Conservation (phyloP, 192 early-diverging fungal genomes). For the Entomortierella chlamydospora region DNA sequence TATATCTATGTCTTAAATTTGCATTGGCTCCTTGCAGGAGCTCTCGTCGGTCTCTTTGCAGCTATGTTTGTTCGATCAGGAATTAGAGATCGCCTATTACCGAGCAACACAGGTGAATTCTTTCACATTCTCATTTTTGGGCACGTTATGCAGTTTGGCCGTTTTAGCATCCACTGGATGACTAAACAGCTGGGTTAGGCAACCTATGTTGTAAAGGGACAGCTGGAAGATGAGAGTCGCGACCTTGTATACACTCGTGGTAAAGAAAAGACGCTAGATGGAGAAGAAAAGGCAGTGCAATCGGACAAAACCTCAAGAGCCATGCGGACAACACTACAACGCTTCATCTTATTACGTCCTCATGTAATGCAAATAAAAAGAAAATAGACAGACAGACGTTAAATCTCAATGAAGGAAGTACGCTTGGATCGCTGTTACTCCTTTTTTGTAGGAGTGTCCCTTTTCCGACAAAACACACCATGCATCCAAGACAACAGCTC, state of each 20-base stretch:
- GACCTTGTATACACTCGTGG: not conserved
- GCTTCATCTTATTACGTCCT: too few species aligned
- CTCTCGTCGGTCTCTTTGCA: constrained; percentile 66
- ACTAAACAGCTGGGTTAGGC: constrained; percentile 25
- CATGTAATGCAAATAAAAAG: too few species aligned
- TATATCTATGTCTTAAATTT: constrained; percentile 71
- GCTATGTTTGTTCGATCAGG: constrained; percentile 70
- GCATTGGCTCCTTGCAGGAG: constrained; percentile 75
- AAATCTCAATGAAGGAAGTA: too few species aligned
- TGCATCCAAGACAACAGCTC: too few species aligned
- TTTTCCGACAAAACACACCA: too few species aligned
- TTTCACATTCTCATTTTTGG: constrained; percentile 70
- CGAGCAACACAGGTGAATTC: constrained; percentile 68
- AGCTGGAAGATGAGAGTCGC: constrained; percentile 33
- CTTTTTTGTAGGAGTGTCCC: too few species aligned
- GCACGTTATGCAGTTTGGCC: constrained; percentile 62
- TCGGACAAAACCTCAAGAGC: not conserved
- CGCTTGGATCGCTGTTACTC: too few species aligned
- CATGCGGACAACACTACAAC: not conserved
- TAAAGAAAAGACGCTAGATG: not conserved
- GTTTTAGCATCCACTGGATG: constrained; percentile 45
- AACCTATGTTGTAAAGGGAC: constrained; percentile 34
- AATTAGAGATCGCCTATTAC: constrained; percentile 74
- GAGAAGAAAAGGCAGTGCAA: not conserved
- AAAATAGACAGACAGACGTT: too few species aligned